Conservation (phyloP, 495 filamentous ascomycete species). For the Tuber umbilicatum region DNA sequence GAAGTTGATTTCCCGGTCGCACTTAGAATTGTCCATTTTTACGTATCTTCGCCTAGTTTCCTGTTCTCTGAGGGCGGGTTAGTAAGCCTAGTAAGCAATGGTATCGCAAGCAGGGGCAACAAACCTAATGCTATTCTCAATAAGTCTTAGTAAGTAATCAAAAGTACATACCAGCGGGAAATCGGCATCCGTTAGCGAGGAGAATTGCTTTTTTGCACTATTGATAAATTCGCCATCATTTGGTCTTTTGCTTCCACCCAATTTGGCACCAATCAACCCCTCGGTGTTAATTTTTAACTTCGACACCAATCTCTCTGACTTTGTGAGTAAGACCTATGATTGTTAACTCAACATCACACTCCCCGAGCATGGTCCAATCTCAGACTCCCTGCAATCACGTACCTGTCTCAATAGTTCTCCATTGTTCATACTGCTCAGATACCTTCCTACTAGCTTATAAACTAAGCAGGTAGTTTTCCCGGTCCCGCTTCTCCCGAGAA, state of each 20-base stretch:
- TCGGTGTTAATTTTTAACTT: too few relatives aligned
- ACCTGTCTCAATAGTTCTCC: constrained; percentile 42
- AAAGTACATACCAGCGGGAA: too few relatives aligned
- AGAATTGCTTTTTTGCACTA: constrained; percentile 8
- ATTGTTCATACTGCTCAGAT: constrained; percentile 7
- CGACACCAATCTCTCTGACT: constrained; percentile 37
- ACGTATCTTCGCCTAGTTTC: too few relatives aligned
- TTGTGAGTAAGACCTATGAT: constrained; percentile 42
- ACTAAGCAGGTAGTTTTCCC: constrained; percentile 48
- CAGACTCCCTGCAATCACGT: background rate
- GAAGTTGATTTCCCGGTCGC: constrained; percentile 40
- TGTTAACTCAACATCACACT: background rate
- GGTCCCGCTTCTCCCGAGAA: constrained; percentile 47
- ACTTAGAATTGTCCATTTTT: background rate
- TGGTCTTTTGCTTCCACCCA: too few relatives aligned
- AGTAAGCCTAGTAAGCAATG: background rate
- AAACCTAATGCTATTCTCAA: too few relatives aligned
- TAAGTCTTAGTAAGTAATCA: too few relatives aligned
- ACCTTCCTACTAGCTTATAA: constrained; percentile 43
- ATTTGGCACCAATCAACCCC: too few relatives aligned
- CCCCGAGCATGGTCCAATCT: background rate
- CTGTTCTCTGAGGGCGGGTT: background rate
- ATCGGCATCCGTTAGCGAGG: too few relatives aligned
- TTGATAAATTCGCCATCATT: background rate
- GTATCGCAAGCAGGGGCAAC: too few relatives aligned